These are phyloP conservation scores for Solanum chaucha DNA, from an alignment of 257 asterid species.

Conservation along the genomic window DNA sequence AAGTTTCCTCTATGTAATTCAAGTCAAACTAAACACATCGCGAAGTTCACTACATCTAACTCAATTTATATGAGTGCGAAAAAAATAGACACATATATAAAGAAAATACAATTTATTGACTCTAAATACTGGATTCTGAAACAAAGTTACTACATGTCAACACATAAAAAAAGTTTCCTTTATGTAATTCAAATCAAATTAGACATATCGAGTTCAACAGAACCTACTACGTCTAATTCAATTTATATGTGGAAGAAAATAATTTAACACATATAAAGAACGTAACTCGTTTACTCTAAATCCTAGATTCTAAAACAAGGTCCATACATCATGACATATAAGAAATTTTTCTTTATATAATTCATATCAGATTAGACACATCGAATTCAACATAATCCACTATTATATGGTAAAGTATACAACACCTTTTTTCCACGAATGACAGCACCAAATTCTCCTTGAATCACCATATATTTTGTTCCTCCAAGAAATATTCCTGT, in stretches of 20 bases:
- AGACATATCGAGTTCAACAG: fast-evolving
- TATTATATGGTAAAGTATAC: background rate
- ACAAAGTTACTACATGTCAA: too few species aligned
- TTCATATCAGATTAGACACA: background rate
- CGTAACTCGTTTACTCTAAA: fast-evolving
- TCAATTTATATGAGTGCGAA: fast-evolving
- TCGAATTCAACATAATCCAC: fast-evolving
- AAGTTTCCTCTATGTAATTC: background rate
- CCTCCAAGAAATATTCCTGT: background rate
- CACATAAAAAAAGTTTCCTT: too few species aligned
- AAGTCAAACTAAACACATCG: background rate
- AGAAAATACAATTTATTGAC: fast-evolving
- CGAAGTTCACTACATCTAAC: too few species aligned
- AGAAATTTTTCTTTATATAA: too few species aligned
- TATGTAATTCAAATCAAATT: fast-evolving
- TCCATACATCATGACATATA: too few species aligned
- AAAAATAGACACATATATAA: background rate
- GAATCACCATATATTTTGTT: background rate
- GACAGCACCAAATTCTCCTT: background rate
- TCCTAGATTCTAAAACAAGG: too few species aligned
- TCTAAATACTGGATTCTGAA: background rate
- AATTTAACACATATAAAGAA: too few species aligned
- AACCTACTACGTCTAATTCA: too few species aligned
- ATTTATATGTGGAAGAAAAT: too few species aligned
- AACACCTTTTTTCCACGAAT: background rate